These are phyloP conservation scores for Holtermannia corniformis DNA, from an alignment of 768 basidiomycete species.

Conservation along the genomic window DNA sequence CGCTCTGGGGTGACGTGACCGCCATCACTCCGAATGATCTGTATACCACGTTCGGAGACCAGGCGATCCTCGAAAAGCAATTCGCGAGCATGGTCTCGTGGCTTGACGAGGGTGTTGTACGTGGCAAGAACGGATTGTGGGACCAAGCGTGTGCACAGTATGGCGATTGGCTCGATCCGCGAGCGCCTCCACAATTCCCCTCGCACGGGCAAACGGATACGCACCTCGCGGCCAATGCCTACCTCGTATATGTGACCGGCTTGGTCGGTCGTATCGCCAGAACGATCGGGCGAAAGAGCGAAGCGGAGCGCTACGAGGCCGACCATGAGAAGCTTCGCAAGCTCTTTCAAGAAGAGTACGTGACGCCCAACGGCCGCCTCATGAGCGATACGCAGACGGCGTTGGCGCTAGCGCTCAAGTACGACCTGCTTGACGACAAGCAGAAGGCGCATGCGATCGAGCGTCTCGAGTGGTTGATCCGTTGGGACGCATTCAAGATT, in stretches of 20 bases:
- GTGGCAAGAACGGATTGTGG: conserved; percentile 19
- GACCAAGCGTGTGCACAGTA: conserved; percentile 8
- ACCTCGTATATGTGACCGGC: conserved; percentile 19
- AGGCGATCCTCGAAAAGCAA: conserved; percentile 15
- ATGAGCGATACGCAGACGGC: conserved; percentile 25
- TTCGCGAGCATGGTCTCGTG: conserved; percentile 26
- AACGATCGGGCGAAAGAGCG: conserved; percentile 6
- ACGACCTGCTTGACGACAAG: conserved; percentile 11
- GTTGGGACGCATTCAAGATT: conserved; percentile 17
- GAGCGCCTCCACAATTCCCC: conserved; percentile 20
- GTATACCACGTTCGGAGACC: conserved; percentile 22
- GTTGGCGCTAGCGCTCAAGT: conserved; percentile 15
- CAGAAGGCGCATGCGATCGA: conserved; percentile 10
- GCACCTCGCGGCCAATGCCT: conserved; percentile 20
- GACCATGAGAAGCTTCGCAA: conserved; percentile 1
- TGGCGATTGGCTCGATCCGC: conserved; percentile 36
- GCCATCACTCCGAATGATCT: conserved; percentile 27
- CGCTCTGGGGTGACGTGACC: conserved; percentile 32
- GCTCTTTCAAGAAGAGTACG: conserved; percentile 20
- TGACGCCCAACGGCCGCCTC: conserved; percentile 21
- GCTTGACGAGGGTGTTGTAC: conserved; percentile 29
- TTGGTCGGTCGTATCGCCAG: conserved; percentile 10
- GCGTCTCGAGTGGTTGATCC: conserved; percentile 14
- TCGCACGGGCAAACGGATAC: conserved; percentile 15
- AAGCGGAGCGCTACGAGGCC: conserved; percentile 3